A percentile compares a stretch with the other conserved stretches of the same genome.
These are phyloP conservation scores for Diaporthe sp. DNA, from an alignment of 2,329 filamentous ascomycete species.

Conservation along the genomic window DNA sequence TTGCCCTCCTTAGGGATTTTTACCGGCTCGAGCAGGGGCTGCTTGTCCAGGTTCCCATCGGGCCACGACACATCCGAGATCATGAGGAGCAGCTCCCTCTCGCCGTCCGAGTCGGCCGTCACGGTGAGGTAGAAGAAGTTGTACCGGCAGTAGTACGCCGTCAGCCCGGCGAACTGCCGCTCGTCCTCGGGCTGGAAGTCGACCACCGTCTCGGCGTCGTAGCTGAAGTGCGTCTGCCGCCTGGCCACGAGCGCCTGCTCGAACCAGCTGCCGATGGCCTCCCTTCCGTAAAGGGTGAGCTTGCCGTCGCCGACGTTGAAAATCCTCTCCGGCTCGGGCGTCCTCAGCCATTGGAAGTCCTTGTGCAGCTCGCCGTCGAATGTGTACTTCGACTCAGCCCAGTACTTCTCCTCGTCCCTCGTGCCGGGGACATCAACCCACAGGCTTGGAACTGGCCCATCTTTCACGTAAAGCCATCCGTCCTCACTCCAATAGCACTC, in stretches of 20 bases:
- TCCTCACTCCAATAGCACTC: conserved; percentile 71
- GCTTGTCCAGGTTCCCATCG: conserved; percentile 58
- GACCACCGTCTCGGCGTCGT: conserved; percentile 70
- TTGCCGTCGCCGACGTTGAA: conserved; percentile 57
- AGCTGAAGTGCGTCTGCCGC: conserved; percentile 71
- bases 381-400: conserved; percentile 62
- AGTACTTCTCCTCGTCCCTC: conserved; percentile 64
- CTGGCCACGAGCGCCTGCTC: conserved; percentile 70
- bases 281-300: conserved; percentile 65
- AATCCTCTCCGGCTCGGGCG: conserved; percentile 68
- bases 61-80: conserved; percentile 71
- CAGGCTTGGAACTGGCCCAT: conserved; percentile 68
- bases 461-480: conserved; percentile 74
- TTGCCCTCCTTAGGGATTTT: conserved; percentile 68
- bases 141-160: conserved; percentile 74
- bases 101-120: conserved; percentile 67
- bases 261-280: conserved; percentile 71
- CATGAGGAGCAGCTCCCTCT: conserved; percentile 70
- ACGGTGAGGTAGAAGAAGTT: conserved; percentile 77
- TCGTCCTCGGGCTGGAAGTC: conserved; percentile 70
- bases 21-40: conserved; percentile 59
- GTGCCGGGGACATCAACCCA: conserved; percentile 64
- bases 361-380: conserved; percentile 62
- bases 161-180: conserved; percentile 72
- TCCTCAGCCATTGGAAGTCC: conserved; percentile 72